Base-by-base conservation (phyloP, 495 filamentous ascomycete genomes). In the Trichocladium antarcticum region DNA sequence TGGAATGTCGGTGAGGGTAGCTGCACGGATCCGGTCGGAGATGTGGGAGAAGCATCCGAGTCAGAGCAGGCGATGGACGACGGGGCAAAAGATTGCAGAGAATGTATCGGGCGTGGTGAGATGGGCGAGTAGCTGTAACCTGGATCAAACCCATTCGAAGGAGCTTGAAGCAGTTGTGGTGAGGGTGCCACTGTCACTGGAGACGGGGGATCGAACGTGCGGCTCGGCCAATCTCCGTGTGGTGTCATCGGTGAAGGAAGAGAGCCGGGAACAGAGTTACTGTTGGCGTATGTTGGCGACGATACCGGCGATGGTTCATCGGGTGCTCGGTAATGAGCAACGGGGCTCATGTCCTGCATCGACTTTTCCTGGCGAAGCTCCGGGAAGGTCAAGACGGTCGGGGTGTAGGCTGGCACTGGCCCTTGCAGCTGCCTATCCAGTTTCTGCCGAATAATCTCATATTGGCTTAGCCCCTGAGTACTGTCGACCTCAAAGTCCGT, bases 221-320 rank as follows among this genome's bases (percentile, higher is more conserved):
- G 61, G 21, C 58, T 64, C 16, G 61, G 53, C 58, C 68, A 69
- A 32, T 70, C 71, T 28, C 64, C 62, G 28, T 64, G 61, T 3
- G 70, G 68, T 17, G 69, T 66, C 27, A 74, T 37, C 0, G 71
- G 71, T n/a, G 71, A 74, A 19, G 70, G 71, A 6, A 72, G 62
- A 6, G 55, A 61, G 37, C 61, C 64, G 21, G 60, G 60, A 1
- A 66, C 45, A 2, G 64, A 65, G 55, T 57, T 61, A 49, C 49
- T 60, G 45, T 67, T 66, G 20, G 62, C 71, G 28, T 68, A 67
- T 6, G 67, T 67, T 3, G 65, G 69, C 22, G 68, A 68, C 4
- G 67, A 69, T 17, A 49, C 60, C 6, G 69, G 68, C 3, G 71
- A 70, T 0, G 70, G 63, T 11, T 62, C 59, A 6, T 66, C 59